Percentiles rank a stretch among this genome's conserved stretches.
These are phyloP conservation scores for Sugiyamaella xylanicola DNA, from an alignment of 1,139 yeast species.

Conservation along the genomic window DNA sequence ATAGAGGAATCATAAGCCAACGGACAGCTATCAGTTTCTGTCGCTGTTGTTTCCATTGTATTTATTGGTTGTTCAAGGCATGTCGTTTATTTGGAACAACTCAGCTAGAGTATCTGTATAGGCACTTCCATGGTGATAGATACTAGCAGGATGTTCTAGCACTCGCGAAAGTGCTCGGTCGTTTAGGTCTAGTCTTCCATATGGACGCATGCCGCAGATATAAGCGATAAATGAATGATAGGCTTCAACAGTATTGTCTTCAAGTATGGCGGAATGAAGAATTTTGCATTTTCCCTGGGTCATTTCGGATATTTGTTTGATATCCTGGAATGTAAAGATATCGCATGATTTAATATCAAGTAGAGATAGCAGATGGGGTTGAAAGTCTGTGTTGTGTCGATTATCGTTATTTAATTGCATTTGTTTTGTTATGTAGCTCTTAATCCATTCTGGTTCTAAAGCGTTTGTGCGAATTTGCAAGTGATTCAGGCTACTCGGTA, in stretches of 20 bases:
- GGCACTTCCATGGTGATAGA: not conserved
- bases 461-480: conserved; percentile 22
- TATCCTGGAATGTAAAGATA: conserved; percentile 27
- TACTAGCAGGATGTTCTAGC: not conserved
- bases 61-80: not conserved
- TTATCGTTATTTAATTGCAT: conserved; percentile 1
- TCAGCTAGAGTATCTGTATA: conserved; percentile 2
- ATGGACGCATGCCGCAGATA: conserved; percentile 18
- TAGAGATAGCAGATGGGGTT: conserved; percentile 9
- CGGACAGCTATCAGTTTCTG: no score
- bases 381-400: conserved; percentile 1
- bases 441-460: conserved; percentile 27
- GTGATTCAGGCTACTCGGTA: conserved; percentile 19
- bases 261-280: conserved; percentile 29
- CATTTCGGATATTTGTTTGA: conserved; percentile 18
- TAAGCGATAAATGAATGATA: conserved; percentile 27
- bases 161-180: not conserved
- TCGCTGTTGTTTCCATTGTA: not conserved
- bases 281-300: conserved; percentile 24
- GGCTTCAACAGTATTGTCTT: conserved; percentile 30
- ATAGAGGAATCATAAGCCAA: conserved; percentile 4
- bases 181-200: conserved; percentile 3
- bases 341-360: conserved; percentile 29
- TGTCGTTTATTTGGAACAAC: not conserved
- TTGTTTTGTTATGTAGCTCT: conserved; percentile 23